Percentiles rank a stretch among this genome's conserved stretches.
Evolutionary conservation across 306 rosid genomes (phyloP).

Genomic region (Arachis stenosperma): DNA sequence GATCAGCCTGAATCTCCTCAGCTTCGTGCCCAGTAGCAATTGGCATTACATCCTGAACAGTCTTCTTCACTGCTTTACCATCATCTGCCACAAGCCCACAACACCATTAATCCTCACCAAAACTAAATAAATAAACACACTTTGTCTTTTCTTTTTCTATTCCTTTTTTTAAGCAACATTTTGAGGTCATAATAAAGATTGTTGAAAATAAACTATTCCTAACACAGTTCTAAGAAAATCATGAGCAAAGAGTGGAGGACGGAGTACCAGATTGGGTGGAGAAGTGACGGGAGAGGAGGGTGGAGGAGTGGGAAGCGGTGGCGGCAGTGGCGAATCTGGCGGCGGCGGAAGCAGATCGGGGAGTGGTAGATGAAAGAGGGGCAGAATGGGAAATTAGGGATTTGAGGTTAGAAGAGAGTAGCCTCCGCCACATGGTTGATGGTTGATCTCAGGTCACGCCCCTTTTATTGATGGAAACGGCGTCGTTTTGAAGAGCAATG

Average conservation of each 20-base stretch:
- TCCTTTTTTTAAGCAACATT: background rate
- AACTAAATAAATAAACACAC: background rate
- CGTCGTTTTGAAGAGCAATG: slow-evolving; percentile 1
- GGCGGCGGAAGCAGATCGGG: slow-evolving; percentile 56
- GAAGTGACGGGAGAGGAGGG: slow-evolving; percentile 40
- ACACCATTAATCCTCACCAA: background rate
- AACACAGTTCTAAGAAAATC: background rate
- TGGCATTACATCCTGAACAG: slow-evolving; percentile 80
- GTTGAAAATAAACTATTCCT: background rate
- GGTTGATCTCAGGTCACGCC: slow-evolving; percentile 51
- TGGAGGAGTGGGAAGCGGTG: slow-evolving; percentile 33
- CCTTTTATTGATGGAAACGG: background rate
- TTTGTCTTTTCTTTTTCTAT: no score
- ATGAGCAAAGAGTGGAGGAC: background rate
- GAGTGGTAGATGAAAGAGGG: slow-evolving; percentile 37
- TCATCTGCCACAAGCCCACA: slow-evolving; percentile 35
- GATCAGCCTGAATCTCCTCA: slow-evolving; percentile 85
- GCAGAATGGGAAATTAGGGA: slow-evolving; percentile 48
- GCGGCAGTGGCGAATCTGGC: slow-evolving; percentile 37
- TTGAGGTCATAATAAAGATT: background rate
- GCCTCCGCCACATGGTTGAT: slow-evolving; percentile 73
- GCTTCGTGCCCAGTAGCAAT: slow-evolving; percentile 97
- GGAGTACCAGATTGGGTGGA: slow-evolving; percentile 59
- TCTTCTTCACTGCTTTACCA: slow-evolving; percentile 55
- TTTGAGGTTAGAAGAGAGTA: slow-evolving; percentile 66